phyloP scores from a whole-genome alignment of 208 protist species.

The Trypanosoma rangeli region DNA sequence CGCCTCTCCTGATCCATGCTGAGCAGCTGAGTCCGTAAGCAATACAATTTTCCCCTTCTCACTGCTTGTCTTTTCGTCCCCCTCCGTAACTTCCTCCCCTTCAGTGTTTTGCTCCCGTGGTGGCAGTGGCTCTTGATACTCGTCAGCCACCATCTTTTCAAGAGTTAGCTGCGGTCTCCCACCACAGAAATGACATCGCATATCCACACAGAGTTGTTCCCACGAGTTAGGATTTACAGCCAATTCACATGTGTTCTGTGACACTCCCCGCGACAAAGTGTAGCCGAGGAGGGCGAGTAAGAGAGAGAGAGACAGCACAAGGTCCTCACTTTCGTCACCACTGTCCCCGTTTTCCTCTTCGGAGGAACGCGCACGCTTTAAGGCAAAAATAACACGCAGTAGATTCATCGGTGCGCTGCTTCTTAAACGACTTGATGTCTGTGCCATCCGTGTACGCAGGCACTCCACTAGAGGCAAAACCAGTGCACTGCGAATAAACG shows the following conservation, averaged over 20 bases:
- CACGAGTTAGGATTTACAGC: not conserved
- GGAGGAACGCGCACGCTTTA: slow-evolving; percentile 3
- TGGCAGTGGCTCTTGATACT: not conserved
- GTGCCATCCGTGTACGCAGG: not conserved
- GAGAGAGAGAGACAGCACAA: slow-evolving; percentile 11
- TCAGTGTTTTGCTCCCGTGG: not conserved
- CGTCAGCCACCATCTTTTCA: not conserved
- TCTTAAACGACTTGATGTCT: not conserved
- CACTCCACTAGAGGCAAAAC: slow-evolving; percentile 6
- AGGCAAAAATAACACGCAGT: slow-evolving; percentile 18
- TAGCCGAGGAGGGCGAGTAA: slow-evolving; percentile 23
- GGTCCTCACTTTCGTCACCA: not conserved
- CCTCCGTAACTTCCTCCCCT: not conserved
- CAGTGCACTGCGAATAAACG: slow-evolving; percentile 16
- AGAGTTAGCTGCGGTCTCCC: slow-evolving; percentile 6
- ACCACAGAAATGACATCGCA: slow-evolving; percentile 28
- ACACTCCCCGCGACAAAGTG: not conserved
- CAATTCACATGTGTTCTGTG: not conserved
- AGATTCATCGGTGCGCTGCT: slow-evolving; percentile 9
- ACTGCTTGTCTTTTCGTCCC: not conserved
- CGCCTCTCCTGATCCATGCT: not conserved
- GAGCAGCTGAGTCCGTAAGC: too few species aligned
- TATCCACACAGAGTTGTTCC: not conserved
- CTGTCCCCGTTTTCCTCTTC: not conserved
- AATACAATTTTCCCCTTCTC: not conserved